Evolutionary conservation across 495 filamentous ascomycete species (phyloP).

Genomic region (Trichoderma asperelloides): DNA sequence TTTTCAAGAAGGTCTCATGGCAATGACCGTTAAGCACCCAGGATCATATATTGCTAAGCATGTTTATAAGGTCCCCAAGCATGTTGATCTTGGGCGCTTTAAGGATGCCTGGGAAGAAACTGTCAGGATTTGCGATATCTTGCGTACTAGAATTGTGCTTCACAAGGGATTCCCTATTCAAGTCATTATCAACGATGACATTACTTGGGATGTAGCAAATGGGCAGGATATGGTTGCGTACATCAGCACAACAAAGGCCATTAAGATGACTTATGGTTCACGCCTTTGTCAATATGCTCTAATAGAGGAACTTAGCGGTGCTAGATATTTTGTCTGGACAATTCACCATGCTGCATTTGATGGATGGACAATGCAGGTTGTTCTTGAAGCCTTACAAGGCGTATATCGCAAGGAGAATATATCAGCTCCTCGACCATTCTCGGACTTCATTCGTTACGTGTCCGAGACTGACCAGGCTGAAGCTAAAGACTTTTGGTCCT

Average conservation of each 20-base stretch:
- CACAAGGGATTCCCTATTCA: constrained; percentile 13
- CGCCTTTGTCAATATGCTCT: not conserved
- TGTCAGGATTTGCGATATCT: constrained; percentile 48
- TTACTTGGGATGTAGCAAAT: not conserved
- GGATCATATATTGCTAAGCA: constrained; percentile 34
- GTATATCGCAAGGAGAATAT: not conserved
- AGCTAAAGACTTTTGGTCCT: not conserved
- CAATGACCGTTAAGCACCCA: constrained; percentile 29
- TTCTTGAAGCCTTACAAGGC: constrained; percentile 1
- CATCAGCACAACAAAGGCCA: not conserved
- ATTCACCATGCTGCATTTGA: constrained; percentile 3
- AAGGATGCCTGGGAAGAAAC: constrained; percentile 42
- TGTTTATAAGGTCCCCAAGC: constrained; percentile 30
- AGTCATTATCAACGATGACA: constrained; percentile 14
- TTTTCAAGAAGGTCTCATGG: constrained; percentile 45
- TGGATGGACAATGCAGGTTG: constrained; percentile 5
- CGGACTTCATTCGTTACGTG: not conserved
- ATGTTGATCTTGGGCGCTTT: constrained; percentile 34
- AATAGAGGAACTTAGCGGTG: not conserved
- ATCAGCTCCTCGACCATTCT: not conserved
- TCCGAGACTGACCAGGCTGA: not conserved
- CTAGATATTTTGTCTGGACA: constrained; percentile 11
- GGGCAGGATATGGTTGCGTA: not conserved
- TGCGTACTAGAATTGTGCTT: constrained; percentile 46
- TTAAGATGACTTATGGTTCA: not conserved